Evolutionary conservation across 768 basidiomycete genomes (phyloP), one percentile per base, ranked within the genome.

Genomic region (Russula sp.): DNA sequence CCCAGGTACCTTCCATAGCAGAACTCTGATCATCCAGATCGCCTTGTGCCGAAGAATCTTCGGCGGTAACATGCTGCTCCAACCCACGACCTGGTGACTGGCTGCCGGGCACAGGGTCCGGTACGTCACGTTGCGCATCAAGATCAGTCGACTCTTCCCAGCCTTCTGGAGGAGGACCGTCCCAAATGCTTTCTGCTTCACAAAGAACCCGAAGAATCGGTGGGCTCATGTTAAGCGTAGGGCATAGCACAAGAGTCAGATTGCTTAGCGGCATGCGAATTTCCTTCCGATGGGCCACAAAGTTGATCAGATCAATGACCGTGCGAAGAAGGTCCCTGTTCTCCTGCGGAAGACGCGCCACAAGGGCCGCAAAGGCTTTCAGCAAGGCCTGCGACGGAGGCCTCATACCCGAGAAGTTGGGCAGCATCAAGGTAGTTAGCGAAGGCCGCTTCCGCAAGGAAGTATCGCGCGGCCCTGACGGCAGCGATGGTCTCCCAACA

Each of bases 211-310:
- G 81, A 68, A 94, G 73, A 32, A 93, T 71, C 1, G 85, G 79
- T 16, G 89, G 89, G 61, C 78, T 89, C 84, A 94, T 87, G 70
- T 82, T 85, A 70, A 94, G 73, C 71, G 86, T 92, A 7, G 94
- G 95, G 65, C 90, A 94, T 71, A 98, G 86, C 55, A 96, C 88
- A 39, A 95, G 77, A 53, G 95, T 77, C 68, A 98, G 73, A 70
- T 97, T 97, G 72, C 88, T 88, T 67, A 97, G 74, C 2, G 93
- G 91, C 94, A 98, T 98, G 75, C 91, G 92, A 40, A 93, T 98
- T 69, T 84, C 82, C 66, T 80, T 81, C 65, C 83, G 80, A 59
- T 77, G 78, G 0, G 90, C 84, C 14, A 92, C 94, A 48, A 82
- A 84, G 49, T 82, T 84, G 66, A 96, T 88, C 42, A 97, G 78